phyloP scores from a whole-genome alignment of 345 rosid genomes.

The Adansonia digitata region DNA sequence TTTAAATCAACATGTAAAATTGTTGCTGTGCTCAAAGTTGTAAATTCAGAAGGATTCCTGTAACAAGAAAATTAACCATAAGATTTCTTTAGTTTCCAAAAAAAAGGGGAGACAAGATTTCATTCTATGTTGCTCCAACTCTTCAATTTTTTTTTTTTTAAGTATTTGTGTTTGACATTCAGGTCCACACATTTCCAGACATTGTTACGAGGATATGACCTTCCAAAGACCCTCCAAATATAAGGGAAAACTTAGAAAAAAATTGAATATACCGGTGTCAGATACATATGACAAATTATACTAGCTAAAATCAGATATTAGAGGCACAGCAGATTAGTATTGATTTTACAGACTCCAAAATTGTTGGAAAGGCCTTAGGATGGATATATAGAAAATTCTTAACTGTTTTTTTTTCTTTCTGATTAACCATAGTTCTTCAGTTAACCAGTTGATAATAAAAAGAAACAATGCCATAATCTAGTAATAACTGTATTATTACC shows the following conservation, averaged over 20 bases:
- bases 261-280: too few species aligned
- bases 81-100: background rate
- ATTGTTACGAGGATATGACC: too few species aligned
- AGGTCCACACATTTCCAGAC: too few species aligned
- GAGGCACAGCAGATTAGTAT: background rate
- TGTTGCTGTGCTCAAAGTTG: conserved; percentile 64
- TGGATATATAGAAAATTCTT: background rate
- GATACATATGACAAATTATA: background rate
- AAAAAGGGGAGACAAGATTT: background rate
- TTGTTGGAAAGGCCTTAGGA: background rate
- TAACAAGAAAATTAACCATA: conserved; percentile 7
- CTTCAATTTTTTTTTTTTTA: too few species aligned
- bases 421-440: background rate
- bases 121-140: too few species aligned
- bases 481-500: conserved; percentile 29
- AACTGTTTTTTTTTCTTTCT: background rate
- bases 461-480: background rate
- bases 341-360: background rate
- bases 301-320: background rate
- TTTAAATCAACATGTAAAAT: conserved; percentile 86
- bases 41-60: conserved; percentile 59
- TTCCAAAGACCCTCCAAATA: too few species aligned
- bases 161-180: too few species aligned
- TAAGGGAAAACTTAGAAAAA: too few species aligned
- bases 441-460: background rate